These are phyloP conservation scores for Fragaria nilgerrensis DNA, from an alignment of 306 rosid genomes.

Conservation along the genomic window DNA sequence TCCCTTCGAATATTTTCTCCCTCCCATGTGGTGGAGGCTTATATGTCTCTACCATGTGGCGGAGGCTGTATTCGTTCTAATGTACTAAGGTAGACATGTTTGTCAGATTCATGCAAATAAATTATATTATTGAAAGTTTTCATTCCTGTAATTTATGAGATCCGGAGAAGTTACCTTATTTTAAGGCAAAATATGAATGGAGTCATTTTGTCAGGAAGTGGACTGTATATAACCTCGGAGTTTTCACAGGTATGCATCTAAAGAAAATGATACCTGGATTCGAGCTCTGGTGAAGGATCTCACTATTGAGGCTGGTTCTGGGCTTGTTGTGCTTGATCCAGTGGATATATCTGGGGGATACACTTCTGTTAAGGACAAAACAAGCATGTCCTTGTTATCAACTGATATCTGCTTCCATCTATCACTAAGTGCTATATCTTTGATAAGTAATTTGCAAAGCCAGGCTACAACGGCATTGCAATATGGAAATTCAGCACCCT, in stretches of 20 bases:
- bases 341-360: slow-evolving; percentile 96
- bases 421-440: slow-evolving; percentile 82
- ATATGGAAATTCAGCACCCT: slow-evolving; percentile 75
- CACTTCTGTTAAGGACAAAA: slow-evolving; percentile 92
- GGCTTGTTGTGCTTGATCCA: slow-evolving; percentile 87
- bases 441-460: slow-evolving; percentile 77
- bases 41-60: neutral
- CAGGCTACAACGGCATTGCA: slow-evolving; percentile 78
- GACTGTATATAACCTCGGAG: slow-evolving; percentile 17
- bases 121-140: neutral
- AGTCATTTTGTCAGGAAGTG: neutral
- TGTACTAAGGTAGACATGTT: neutral
- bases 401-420: slow-evolving; percentile 91
- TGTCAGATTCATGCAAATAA: neutral
- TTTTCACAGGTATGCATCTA: slow-evolving; percentile 84
- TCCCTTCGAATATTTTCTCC: neutral
- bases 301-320: slow-evolving; percentile 93
- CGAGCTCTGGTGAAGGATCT: slow-evolving; percentile 93
- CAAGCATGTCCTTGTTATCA: slow-evolving; percentile 77
- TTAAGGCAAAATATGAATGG: neutral
- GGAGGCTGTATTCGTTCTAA: neutral
- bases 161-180: neutral
- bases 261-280: slow-evolving; percentile 93
- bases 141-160: neutral
- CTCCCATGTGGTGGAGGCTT: neutral